phyloP scores from a whole-genome alignment of 1,139 yeast genomes.

The Nadsonia starkeyi-henricii region DNA sequence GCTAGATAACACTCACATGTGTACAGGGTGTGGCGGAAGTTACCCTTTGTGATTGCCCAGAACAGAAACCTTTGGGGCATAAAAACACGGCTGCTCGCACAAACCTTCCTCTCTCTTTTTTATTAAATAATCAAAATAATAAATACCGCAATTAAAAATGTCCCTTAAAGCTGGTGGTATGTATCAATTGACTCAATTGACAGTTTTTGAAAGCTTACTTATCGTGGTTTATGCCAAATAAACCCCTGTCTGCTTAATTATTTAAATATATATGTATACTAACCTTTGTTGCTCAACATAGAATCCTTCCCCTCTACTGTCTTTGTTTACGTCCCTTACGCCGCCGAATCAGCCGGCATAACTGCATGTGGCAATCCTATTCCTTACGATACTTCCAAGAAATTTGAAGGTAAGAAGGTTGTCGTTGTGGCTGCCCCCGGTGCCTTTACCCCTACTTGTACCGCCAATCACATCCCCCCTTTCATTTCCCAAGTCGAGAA shows the following conservation, averaged over 20 bases:
- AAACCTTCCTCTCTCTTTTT: too few relatives aligned
- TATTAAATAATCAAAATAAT: not conserved
- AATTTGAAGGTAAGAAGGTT: slow-evolving; percentile 38
- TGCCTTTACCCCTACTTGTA: slow-evolving; percentile 85
- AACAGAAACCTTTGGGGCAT: too few relatives aligned
- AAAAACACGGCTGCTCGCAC: too few relatives aligned
- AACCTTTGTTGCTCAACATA: slow-evolving; percentile 24
- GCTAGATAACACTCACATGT: too few relatives aligned
- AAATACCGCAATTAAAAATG: slow-evolving; percentile 6
- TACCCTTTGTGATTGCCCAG: too few relatives aligned
- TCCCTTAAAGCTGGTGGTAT: slow-evolving; percentile 11
- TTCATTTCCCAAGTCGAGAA: slow-evolving; percentile 39
- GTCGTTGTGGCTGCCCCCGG: slow-evolving; percentile 79
- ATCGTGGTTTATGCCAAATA: too few relatives aligned
- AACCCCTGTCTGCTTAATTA: slow-evolving; percentile 52
- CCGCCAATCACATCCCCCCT: slow-evolving; percentile 70
- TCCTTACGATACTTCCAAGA: slow-evolving; percentile 35
- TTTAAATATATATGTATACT: slow-evolving; percentile 32
- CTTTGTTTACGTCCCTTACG: slow-evolving; percentile 45
- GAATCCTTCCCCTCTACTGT: slow-evolving; percentile 40
- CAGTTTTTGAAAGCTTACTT: too few relatives aligned
- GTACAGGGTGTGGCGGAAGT: too few relatives aligned
- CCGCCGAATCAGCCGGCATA: slow-evolving; percentile 29
- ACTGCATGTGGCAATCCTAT: slow-evolving; percentile 43
- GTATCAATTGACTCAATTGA: too few relatives aligned